Percentiles rank a stretch among this genome's conserved stretches.
phyloP scores from a whole-genome alignment of 306 rosid genomes.

The Macrotyloma uniflorum region DNA sequence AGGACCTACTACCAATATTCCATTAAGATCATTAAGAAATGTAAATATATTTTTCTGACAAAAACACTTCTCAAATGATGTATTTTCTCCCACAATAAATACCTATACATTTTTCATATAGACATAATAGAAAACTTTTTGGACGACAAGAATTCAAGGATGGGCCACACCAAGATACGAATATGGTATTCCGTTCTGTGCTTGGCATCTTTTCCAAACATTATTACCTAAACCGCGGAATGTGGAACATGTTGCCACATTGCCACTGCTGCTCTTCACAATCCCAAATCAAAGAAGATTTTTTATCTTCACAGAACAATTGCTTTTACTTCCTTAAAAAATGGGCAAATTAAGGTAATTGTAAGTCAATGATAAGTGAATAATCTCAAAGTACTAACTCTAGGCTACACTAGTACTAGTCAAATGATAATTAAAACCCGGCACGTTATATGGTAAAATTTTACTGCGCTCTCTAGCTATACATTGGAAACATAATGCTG shows the following conservation, averaged over 20 bases:
- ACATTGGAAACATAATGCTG: not conserved
- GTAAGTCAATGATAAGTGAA: not conserved
- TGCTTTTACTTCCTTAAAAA: not conserved
- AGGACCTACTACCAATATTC: not conserved
- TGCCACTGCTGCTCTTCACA: conserved; percentile 21
- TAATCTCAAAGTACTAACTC: not conserved
- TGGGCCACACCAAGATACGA: conserved; percentile 60
- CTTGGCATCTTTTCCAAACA: conserved; percentile 46
- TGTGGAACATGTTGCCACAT: conserved; percentile 42
- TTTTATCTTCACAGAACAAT: not conserved
- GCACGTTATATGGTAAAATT: conserved; percentile 4
- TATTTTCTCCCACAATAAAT: conserved; percentile 2
- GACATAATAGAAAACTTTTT: conserved; percentile 25
- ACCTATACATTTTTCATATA: not conserved
- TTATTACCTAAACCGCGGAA: conserved; percentile 42
- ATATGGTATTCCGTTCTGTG: conserved; percentile 49
- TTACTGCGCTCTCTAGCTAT: not conserved
- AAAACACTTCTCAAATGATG: not conserved
- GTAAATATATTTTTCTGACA: not conserved
- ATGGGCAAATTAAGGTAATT: not conserved
- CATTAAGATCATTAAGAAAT: conserved; percentile 2
- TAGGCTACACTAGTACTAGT: not conserved
- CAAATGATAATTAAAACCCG: conserved; percentile 18
- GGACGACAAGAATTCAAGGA: conserved; percentile 77
- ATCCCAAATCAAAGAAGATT: conserved; percentile 25